Percentiles rank a stretch among this genome's conserved stretches.
Evolutionary conservation across 202 grass and related monocot genomes (phyloP).

Genomic region (Setaria italica): DNA sequence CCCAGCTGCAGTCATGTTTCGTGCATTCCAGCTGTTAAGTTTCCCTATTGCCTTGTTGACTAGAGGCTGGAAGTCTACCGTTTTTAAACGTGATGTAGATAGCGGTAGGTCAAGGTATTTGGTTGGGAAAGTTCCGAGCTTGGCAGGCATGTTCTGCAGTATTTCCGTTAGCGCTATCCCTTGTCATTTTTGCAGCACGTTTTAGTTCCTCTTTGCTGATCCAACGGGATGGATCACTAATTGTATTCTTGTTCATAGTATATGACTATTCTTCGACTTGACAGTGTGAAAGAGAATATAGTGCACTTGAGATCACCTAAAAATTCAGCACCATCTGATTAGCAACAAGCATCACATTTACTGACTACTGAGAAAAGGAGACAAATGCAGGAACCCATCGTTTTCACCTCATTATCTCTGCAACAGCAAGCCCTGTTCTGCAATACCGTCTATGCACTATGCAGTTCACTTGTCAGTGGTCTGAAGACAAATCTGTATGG

Average conservation of each 20-base stretch:
- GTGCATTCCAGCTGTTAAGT: too few species aligned
- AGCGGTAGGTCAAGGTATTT: too few species aligned
- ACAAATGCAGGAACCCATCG: background rate
- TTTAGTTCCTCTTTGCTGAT: background rate
- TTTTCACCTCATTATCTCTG: background rate
- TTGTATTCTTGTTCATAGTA: background rate
- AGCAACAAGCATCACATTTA: background rate
- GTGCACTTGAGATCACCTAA: background rate
- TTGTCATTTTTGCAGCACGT: slow-evolving; percentile 31
- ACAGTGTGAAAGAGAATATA: background rate
- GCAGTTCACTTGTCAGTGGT: background rate
- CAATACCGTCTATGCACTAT: background rate
- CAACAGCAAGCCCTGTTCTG: background rate
- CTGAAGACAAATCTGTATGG: background rate
- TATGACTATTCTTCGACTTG: background rate
- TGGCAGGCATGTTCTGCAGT: too few species aligned
- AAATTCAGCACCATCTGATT: background rate
- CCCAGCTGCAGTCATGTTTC: too few species aligned
- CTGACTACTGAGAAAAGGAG: background rate
- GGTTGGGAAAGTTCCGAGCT: too few species aligned
- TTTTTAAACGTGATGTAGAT: too few species aligned
- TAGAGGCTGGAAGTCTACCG: too few species aligned
- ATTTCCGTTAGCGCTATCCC: too few species aligned
- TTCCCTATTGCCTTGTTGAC: too few species aligned
- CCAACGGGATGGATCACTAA: background rate